Conservation (phyloP, 2,329 filamentous ascomycete species). For the Calonectria fujianensis region DNA sequence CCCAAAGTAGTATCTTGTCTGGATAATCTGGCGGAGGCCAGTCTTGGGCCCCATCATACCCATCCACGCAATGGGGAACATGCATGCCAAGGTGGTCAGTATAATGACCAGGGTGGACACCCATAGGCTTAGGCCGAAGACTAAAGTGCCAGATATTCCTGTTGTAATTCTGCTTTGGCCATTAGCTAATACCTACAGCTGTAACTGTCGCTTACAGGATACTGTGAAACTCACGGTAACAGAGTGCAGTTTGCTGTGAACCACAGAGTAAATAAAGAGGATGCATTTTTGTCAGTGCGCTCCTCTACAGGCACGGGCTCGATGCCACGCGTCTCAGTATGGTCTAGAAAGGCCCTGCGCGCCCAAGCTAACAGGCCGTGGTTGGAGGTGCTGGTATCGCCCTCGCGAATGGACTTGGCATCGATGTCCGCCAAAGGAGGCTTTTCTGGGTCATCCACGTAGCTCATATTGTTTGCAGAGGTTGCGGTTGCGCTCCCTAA, state of each 20-base stretch:
- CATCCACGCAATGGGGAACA: neutral
- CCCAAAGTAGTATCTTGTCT: neutral
- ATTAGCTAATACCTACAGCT: neutral
- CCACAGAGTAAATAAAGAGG: neutral
- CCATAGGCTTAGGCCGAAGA: neutral
- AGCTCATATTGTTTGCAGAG: too few relatives aligned
- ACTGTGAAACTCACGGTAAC: neutral
- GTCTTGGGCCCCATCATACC: slow-evolving; percentile 6
- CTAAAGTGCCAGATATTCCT: neutral
- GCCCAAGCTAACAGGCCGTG: neutral
- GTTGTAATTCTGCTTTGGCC: neutral
- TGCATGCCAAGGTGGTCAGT: neutral
- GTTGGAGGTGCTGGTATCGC: neutral
- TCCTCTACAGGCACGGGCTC: neutral
- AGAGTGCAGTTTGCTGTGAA: neutral
- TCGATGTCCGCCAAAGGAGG: too few relatives aligned
- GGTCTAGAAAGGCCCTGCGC: neutral
- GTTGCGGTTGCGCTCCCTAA: too few relatives aligned
- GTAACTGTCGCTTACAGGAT: too few relatives aligned
- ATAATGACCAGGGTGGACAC: neutral
- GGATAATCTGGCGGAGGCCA: neutral
- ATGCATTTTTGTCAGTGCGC: neutral
- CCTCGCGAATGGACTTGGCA: too few relatives aligned
- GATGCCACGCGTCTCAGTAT: neutral
- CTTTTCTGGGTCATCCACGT: too few relatives aligned